Base-by-base conservation (phyloP, 2,329 filamentous ascomycete species). In the Sphaerulina vaccinii region DNA sequence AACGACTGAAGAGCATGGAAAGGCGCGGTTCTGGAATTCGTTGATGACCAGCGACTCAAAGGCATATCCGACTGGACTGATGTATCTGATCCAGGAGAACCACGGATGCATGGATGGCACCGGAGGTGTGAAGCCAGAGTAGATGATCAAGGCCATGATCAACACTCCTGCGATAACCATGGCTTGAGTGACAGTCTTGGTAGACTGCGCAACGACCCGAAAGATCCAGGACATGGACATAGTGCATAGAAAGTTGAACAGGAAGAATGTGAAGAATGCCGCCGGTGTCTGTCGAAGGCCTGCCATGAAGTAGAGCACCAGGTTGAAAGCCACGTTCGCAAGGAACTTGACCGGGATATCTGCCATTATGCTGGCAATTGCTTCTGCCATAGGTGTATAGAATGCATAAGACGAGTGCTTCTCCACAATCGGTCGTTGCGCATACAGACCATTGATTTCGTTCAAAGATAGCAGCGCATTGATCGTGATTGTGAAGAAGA, bases 371-470 rank as follows among this genome's bases (percentile, higher is more conserved):
- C 78, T 75, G 0, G 81, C 79, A 0, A 80, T 70, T 0, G 79
- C 79, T 58, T 84, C 80, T 0, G 64, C 64, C 2, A 61, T 39
- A 6, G 68, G 67, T 40, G 67, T 68, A 37, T 70, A 71, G 44
- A 70, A 64, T 3, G 72, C 71, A 54, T 74, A 77, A 0, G 66
- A 70, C 16, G 68, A 67, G 42, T 77, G 75, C 52, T 75, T 76
- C 56, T 74, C 72, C 7, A 77, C 70, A 39, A 78, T 75, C 1
- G 74, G 73, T 3, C 75, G 67, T 52, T 76, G 73, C 4, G 67
- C 67, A 54, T 75, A 77, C 5, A 76, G 63, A 1, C 86, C 89
- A 36, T 92, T 73, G 67, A 95, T 92, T 60, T 86, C 83, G 1
- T 75, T 71, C 43, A 84, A 79, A 8, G 80, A 76, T 0, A 73